These are phyloP conservation scores for Paraleonurus japonicus DNA, from an alignment of 257 asterid genomes.

Conservation along the genomic window DNA sequence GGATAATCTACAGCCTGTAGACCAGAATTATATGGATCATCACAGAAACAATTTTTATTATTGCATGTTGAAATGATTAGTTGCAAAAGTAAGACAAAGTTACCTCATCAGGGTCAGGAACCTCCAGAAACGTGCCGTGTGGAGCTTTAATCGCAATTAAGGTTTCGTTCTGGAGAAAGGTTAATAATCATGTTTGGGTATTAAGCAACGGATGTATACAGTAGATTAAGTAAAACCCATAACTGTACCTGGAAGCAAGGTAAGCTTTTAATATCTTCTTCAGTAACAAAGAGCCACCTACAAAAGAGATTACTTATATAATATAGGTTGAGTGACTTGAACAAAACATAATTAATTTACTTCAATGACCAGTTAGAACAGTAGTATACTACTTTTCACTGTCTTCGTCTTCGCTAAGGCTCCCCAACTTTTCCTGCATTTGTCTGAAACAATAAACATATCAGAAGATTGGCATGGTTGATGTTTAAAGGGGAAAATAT, in stretches of 20 bases:
- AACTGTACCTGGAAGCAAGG: constrained; percentile 71
- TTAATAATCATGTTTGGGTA: constrained; percentile 14
- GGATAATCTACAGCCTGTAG: constrained; percentile 77
- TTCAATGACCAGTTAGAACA: background rate
- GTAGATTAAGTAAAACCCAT: constrained; percentile 1
- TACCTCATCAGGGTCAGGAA: constrained; percentile 85
- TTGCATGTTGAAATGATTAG: background rate
- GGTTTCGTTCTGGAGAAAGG: constrained; percentile 61
- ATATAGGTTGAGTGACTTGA: background rate
- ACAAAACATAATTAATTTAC: background rate
- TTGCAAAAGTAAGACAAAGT: background rate
- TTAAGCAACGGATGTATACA: background rate
- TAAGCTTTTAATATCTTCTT: constrained; percentile 69
- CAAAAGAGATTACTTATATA: constrained; percentile 10
- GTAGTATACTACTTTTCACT: constrained; percentile 39
- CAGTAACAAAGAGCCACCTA: constrained; percentile 84
- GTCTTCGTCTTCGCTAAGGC: constrained; percentile 57
- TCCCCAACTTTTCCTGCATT: constrained; percentile 54
- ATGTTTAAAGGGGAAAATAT: constrained; percentile 3
- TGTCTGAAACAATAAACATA: constrained; percentile 42
- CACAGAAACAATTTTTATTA: no score
- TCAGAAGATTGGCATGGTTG: constrained; percentile 17
- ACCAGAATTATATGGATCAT: background rate
- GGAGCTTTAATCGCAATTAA: constrained; percentile 87
- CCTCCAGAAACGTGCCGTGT: constrained; percentile 80